Evolutionary conservation across 106 monocot genomes (phyloP), one percentile per base, ranked within the genome.

Genomic region (Cymbidium sinense): DNA sequence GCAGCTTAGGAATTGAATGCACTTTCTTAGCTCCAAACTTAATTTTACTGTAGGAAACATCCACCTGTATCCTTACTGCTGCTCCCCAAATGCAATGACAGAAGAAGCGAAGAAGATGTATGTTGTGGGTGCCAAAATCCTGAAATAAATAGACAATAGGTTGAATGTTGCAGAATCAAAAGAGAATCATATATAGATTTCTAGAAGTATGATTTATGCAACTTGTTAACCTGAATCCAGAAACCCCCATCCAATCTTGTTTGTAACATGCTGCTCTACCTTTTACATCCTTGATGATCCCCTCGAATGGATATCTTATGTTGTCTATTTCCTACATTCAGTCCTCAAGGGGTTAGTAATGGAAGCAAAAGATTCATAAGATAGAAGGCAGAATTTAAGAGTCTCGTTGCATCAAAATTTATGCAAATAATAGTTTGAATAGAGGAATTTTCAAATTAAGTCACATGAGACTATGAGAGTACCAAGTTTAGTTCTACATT

Each of bases 31-130:
- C n/a, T n/a, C n/a, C n/a, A n/a, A n/a, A n/a, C n/a, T n/a, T 28
- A 70, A 12, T 70, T 33, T 33, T 10, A 34, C 33, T 31, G 15
- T 34, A 74, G 12, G 34, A 28, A 21, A 17, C 23, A 61, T 50
- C 29, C 35, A 90, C 98, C 91, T 77, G 98, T 98, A 39, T 90
- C 90, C 79, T 84, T 90, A 71, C 94, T 91, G 80, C 77, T 98
- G 98, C 72, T 86, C 98, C 31, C 98, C 98, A 79, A 98, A 98
- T 13, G 98, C 94, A 39, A 39, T 39, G 37, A 39, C 37, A 4
- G 37, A 7, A 39, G 98, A 98, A 30, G 98, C 98, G 70, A 98
- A 98, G 75, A 98, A 98, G 79, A 98, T 94, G 74, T 94, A 94
- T 29, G 82, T 77, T 51, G 98, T 98, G 3, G 98, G 98, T 30